Evolutionary conservation across 2,329 filamentous ascomycete genomes (phyloP), one percentile per base, ranked within the genome.

Genomic region (Elsinoe fawcettii): DNA sequence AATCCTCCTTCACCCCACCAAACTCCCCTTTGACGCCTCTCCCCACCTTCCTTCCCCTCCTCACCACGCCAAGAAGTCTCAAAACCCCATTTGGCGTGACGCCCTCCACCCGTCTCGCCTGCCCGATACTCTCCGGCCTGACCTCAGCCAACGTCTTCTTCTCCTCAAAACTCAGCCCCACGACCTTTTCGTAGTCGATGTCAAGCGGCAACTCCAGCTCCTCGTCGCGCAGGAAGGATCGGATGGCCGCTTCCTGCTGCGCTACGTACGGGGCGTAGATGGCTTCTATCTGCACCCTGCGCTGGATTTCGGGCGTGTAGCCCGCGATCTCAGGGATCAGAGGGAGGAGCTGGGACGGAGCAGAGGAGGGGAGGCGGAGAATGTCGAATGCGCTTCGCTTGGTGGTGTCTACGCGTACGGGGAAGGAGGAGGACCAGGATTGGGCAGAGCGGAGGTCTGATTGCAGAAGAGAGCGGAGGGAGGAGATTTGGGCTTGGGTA

Each of bases 91-190:
- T 68, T 0, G 77, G 76, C 59, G 77, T 80, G n/a, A 79, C 78
- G 2, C 92, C 92, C 71, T 99, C 93, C 9, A 96, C 82, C 12
- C 93, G 77, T 51, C 90, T 79, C 30, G 92, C 92, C 78, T 96
- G 93, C 0, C 89, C 92, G 20, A 99, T 77, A 60, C 83, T 95
- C 71, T 95, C 89, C 0, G 93, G 93, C 54, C 82, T 76, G 1
- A 89, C 87, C 2, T 77, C 74, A 59, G 81, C 79, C 34, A 99
- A 76, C 3, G 86, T 79, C 25, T 82, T 78, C 70, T 82, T 85
- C 75, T 97, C 93, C 59, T 89, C 90, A 36, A 83, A 80, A 57
- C 88, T 90, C 55, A 99, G 75, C 0, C 90, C 90, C 32, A 80
- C 75, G 0, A 99, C 79, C 11, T 71, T 65, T 43, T 82, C 78